phyloP scores from a whole-genome alignment of 1,139 yeast genomes.

The Suhomyces chickasaworum region DNA sequence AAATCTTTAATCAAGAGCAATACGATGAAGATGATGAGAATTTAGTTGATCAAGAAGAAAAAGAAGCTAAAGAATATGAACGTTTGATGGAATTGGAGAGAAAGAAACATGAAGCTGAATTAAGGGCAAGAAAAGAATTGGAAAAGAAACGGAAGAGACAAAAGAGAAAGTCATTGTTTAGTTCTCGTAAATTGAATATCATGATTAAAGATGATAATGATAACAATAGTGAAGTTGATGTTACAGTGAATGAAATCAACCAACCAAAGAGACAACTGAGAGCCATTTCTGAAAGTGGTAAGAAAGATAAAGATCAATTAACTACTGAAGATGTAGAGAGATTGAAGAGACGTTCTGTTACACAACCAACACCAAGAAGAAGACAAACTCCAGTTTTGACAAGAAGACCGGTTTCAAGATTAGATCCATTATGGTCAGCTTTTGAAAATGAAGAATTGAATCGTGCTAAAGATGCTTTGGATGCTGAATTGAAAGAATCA shows the following conservation, averaged over 20 bases:
- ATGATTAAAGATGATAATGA: constrained; percentile 31
- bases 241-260: constrained; percentile 25
- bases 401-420: constrained; percentile 67
- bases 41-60: constrained; percentile 52
- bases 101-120: constrained; percentile 52
- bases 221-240: constrained; percentile 39
- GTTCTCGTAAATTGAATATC: constrained; percentile 45
- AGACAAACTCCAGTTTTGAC: constrained; percentile 47
- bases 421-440: constrained; percentile 64
- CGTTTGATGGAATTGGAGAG: constrained; percentile 52
- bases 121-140: constrained; percentile 47
- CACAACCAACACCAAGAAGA: constrained; percentile 43
- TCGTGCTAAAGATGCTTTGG: constrained; percentile 47
- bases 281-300: constrained; percentile 41
- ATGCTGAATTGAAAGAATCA: constrained; percentile 37
- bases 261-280: constrained; percentile 48
- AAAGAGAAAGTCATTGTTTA: constrained; percentile 46
- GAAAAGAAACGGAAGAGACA: constrained; percentile 49
- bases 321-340: constrained; percentile 46
- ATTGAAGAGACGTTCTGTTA: constrained; percentile 50
- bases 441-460: constrained; percentile 51
- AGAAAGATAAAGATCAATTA: constrained; percentile 33
- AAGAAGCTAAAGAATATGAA: constrained; percentile 50
- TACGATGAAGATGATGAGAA: constrained; percentile 61
- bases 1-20: constrained; percentile 61